Evolutionary conservation across 75 land plant genomes (phyloP).

Genomic region (Cunninghamia lanceolata): DNA sequence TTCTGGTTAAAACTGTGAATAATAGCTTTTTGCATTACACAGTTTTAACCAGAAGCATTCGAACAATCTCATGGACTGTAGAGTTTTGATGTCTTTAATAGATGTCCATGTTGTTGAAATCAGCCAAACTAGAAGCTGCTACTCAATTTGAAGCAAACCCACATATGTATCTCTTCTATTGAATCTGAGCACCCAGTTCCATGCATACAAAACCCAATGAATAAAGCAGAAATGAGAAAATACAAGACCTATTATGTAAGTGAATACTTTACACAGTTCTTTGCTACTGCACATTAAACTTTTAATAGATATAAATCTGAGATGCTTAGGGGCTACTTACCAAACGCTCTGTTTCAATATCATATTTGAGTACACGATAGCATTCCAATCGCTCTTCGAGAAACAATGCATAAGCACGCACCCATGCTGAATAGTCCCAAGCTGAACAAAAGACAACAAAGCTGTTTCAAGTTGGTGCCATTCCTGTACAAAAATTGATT

Average conservation of each 20-base stretch:
- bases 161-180: neutral
- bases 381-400: slow-evolving; percentile 89
- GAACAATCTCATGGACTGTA: too few species aligned
- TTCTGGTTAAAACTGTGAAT: too few species aligned
- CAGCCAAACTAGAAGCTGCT: neutral
- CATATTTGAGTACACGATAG: slow-evolving; percentile 74
- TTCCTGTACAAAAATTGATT: neutral
- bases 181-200: neutral
- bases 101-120: neutral
- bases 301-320: neutral
- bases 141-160: neutral
- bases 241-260: neutral
- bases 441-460: slow-evolving; percentile 40
- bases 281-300: neutral
- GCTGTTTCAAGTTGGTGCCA: neutral
- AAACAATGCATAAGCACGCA: slow-evolving; percentile 79
- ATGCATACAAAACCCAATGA: neutral
- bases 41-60: too few species aligned
- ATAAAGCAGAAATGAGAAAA: neutral
- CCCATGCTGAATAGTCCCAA: slow-evolving; percentile 98
- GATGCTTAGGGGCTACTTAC: slow-evolving; percentile 24
- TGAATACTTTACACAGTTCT: neutral
- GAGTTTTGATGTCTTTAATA: too few species aligned
- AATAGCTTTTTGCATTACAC: too few species aligned
- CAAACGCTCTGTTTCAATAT: slow-evolving; percentile 64